Evolutionary conservation across 805 yeast species (phyloP).

Genomic region (Ogataea siamensis): DNA sequence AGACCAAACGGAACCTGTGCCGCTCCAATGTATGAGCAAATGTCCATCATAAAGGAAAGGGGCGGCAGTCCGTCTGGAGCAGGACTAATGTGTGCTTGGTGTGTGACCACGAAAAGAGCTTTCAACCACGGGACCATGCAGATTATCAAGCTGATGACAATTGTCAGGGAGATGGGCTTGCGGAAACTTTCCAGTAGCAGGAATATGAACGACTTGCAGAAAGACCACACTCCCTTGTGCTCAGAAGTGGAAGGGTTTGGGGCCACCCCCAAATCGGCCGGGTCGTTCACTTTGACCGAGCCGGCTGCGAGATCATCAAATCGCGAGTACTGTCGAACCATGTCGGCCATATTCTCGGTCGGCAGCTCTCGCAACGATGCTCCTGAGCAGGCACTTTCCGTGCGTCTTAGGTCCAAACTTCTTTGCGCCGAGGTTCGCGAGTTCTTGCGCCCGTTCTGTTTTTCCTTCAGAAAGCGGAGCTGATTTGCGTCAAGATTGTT

Average conservation of each 20-base stretch:
- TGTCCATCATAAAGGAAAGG: constrained; percentile 80
- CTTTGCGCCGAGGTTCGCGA: not conserved
- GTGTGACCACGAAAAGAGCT: constrained; percentile 58
- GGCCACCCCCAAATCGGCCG: constrained; percentile 13
- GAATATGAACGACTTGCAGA: constrained; percentile 7
- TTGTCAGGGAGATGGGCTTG: constrained; percentile 70
- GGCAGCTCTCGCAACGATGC: constrained; percentile 35
- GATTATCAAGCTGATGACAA: constrained; percentile 61
- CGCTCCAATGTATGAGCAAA: constrained; percentile 72
- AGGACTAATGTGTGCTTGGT: constrained; percentile 48
- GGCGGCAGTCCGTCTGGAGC: constrained; percentile 91
- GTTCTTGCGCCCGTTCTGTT: constrained; percentile 1
- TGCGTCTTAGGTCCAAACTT: constrained; percentile 6
- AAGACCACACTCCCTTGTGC: constrained; percentile 3
- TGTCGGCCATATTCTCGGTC: constrained; percentile 42
- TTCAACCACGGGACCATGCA: constrained; percentile 88
- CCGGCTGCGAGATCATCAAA: constrained; percentile 34
- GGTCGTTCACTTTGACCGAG: constrained; percentile 18
- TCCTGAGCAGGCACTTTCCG: constrained; percentile 11
- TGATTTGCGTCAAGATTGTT: constrained; percentile 3
- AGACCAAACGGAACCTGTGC: constrained; percentile 90
- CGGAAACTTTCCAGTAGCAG: constrained; percentile 43
- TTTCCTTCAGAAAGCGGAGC: constrained; percentile 4
- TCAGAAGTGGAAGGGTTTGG: constrained; percentile 2
- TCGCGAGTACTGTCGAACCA: constrained; percentile 54